These are phyloP conservation scores for Plantago elongata DNA, from an alignment of 257 asterid species.

Conservation along the genomic window DNA sequence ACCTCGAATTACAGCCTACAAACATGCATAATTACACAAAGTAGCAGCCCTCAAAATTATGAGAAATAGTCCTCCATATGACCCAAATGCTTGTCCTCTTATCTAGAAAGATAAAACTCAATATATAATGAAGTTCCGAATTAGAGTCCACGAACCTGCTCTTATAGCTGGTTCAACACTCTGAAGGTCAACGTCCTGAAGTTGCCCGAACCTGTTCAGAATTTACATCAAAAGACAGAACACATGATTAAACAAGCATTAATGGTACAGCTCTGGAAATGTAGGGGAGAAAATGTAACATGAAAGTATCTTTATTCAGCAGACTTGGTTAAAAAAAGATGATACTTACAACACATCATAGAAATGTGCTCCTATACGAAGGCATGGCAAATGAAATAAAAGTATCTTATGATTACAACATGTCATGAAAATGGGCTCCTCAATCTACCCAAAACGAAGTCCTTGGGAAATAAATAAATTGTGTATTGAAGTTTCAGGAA, in stretches of 20 bases:
- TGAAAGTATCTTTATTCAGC: not conserved
- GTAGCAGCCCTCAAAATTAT: not conserved
- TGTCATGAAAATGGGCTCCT: not conserved
- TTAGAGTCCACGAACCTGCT: constrained; percentile 51
- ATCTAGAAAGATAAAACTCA: constrained; percentile 3
- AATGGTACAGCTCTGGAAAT: not conserved
- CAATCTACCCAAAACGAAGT: too few species aligned
- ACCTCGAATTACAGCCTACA: not conserved
- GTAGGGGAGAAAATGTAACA: not conserved
- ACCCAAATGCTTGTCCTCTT: not conserved
- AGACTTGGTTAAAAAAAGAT: not conserved
- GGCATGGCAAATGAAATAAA: too few species aligned
- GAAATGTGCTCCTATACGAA: not conserved
- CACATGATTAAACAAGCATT: not conserved
- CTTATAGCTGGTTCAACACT: constrained; percentile 82
- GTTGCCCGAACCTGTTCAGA: constrained; percentile 49
- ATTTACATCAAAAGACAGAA: constrained; percentile 11
- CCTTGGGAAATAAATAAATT: too few species aligned
- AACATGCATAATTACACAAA: not conserved
- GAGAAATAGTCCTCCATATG: not conserved
- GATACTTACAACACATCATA: not conserved
- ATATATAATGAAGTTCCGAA: not conserved
- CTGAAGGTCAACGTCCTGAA: constrained; percentile 81
- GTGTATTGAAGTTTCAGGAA: too few species aligned
- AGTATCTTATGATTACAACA: not conserved